Conservation (phyloP, 2,329 filamentous ascomycete genomes). For the Alternaria viburni region DNA sequence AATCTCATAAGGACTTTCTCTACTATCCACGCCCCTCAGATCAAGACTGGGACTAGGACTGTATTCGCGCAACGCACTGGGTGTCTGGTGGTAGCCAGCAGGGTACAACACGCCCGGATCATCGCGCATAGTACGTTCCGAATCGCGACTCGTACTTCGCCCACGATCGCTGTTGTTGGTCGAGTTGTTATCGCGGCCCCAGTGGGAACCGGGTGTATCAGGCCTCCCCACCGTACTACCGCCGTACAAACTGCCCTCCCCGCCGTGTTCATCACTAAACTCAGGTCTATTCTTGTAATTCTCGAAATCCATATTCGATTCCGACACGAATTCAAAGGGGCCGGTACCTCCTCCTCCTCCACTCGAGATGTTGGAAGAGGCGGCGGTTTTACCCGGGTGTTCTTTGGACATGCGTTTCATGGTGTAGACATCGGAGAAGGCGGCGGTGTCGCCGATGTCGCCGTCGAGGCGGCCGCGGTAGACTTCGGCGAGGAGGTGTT, state of each 20-base stretch:
- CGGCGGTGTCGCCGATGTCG: conserved; percentile 62
- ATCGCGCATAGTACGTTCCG: conserved; percentile 29
- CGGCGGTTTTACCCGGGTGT: conserved; percentile 61
- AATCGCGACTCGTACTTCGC: conserved; percentile 32
- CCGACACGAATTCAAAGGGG: conserved; percentile 89
- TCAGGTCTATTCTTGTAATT: conserved; percentile 91
- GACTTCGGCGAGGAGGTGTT: conserved; percentile 82
- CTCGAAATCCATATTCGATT: conserved; percentile 84
- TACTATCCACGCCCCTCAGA: conserved; percentile 29
- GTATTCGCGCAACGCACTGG: conserved; percentile 50
- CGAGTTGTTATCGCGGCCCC: conserved; percentile 5
- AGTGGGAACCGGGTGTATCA: conserved; percentile 59
- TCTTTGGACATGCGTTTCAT: conserved; percentile 76
- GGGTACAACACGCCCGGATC: conserved; percentile 52
- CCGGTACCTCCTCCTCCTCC: conserved; percentile 19
- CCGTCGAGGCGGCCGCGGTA: conserved; percentile 82
- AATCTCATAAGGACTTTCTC: conserved; percentile 32
- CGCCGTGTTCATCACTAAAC: conserved; percentile 86
- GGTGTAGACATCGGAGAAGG: conserved; percentile 81
- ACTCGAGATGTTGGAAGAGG: conserved; percentile 10
- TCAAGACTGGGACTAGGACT: conserved; percentile 46
- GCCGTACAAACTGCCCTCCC: conserved; percentile 65
- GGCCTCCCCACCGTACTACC: conserved; percentile 64
- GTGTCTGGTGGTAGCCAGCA: conserved; percentile 56
- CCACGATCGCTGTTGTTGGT: conserved; percentile 22